phyloP scores from a whole-genome alignment of 345 rosid genomes.

The Salix dunnii region DNA sequence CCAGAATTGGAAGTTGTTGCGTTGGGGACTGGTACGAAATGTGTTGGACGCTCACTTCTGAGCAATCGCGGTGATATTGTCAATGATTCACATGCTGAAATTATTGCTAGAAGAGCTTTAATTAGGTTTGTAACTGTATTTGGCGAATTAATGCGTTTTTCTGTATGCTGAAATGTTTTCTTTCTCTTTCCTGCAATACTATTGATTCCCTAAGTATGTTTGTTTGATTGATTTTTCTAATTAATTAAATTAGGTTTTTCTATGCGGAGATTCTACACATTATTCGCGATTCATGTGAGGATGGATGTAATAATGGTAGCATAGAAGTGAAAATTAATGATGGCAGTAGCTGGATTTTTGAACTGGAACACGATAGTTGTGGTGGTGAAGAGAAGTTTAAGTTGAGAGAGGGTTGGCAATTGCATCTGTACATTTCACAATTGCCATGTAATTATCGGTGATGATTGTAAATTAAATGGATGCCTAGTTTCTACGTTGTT shows the following conservation, averaged over 20 bases:
- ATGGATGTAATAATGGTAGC: constrained; percentile 12
- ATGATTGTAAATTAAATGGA: neutral
- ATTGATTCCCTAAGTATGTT: neutral
- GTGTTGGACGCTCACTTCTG: constrained; percentile 57
- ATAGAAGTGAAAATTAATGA: constrained; percentile 24
- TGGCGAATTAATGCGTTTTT: neutral
- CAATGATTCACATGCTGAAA: constrained; percentile 89
- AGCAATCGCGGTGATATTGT: constrained; percentile 72
- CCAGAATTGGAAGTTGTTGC: constrained; percentile 67
- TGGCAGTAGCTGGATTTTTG: constrained; percentile 28
- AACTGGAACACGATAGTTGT: constrained; percentile 28
- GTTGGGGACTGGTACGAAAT: constrained; percentile 86
- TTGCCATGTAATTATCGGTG: constrained; percentile 69
- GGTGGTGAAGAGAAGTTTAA: constrained; percentile 35
- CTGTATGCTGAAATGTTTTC: neutral
- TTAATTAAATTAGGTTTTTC: constrained; percentile 48
- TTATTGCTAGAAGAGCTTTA: constrained; percentile 74
- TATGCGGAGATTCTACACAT: constrained; percentile 58
- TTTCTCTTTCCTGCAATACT: too few species aligned
- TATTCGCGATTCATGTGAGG: constrained; percentile 7
- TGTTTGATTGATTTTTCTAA: neutral
- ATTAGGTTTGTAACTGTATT: constrained; percentile 39
- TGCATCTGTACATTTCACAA: constrained; percentile 83
- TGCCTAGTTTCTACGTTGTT: neutral
- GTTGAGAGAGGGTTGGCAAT: constrained; percentile 56